phyloP scores from a whole-genome alignment of 208 protist species.

The Endotrypanum monterogeii region DNA sequence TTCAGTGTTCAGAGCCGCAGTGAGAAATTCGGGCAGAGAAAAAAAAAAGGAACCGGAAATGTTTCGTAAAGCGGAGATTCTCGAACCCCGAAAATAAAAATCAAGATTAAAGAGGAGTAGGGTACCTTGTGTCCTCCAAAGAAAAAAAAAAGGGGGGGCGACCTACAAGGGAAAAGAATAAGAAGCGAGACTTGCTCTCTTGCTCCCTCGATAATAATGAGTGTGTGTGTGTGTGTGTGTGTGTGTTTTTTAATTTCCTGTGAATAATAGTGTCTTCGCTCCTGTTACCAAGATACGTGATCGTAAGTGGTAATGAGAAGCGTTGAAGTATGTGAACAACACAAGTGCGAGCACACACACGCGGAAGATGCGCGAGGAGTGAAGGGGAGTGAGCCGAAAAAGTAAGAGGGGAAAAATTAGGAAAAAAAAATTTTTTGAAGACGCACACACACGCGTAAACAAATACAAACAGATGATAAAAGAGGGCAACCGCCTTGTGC shows the following conservation, averaged over 20 bases:
- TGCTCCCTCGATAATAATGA: neutral
- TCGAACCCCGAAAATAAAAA: neutral
- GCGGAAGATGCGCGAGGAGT: neutral
- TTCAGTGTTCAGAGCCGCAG: too few species aligned
- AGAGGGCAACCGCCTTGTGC: neutral
- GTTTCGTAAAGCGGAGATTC: neutral
- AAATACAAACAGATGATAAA: neutral
- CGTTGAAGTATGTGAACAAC: neutral
- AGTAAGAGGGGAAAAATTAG: neutral
- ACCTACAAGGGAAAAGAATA: too few species aligned
- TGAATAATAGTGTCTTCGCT: neutral
- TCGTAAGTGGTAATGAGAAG: neutral
- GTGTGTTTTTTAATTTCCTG: neutral
- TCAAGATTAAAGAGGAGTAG: neutral
- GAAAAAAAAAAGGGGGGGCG: neutral
- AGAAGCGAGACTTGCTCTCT: neutral
- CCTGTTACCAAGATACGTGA: neutral
- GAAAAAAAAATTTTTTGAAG: too few species aligned
- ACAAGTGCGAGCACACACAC: neutral
- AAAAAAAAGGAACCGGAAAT: neutral
- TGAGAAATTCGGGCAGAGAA: too few species aligned
- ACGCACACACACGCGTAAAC: too few species aligned
- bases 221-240: too few species aligned
- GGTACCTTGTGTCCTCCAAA: neutral
- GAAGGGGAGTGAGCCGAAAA: neutral